Evolutionary conservation across 345 rosid species (phyloP).

Genomic region (Citrus glauca): DNA sequence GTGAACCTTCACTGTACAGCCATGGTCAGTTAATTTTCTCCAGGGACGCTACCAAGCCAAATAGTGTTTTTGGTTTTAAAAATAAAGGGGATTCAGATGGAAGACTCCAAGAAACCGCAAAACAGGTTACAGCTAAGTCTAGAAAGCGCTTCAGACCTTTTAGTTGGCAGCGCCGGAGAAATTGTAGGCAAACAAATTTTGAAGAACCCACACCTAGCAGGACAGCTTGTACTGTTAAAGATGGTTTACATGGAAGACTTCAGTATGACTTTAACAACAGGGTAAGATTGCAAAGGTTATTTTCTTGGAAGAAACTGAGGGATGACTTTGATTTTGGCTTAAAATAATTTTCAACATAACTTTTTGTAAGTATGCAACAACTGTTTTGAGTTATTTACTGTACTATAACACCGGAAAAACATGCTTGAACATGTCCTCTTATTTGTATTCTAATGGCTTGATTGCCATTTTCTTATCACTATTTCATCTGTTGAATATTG

Average conservation of each 20-base stretch:
- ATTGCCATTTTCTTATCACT: constrained; percentile 10
- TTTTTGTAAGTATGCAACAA: not conserved
- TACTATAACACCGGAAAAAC: not conserved
- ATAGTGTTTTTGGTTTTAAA: constrained; percentile 5
- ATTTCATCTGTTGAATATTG: constrained; percentile 1
- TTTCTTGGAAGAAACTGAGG: not conserved
- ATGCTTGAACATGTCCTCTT: not conserved
- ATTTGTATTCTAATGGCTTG: not conserved
- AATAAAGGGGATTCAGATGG: constrained; percentile 3
- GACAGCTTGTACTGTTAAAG: not conserved
- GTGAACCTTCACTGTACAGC: not conserved
- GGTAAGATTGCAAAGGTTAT: constrained; percentile 25
- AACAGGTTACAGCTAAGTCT: constrained; percentile 3
- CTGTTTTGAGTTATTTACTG: not conserved
- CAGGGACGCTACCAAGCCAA: not conserved
- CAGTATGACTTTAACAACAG: not conserved
- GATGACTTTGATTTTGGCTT: not conserved
- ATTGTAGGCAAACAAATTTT: constrained; percentile 11
- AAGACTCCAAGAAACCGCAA: constrained; percentile 6
- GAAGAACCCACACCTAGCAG: constrained; percentile 10
- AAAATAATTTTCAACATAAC: not conserved
- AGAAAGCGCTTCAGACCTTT: constrained; percentile 32
- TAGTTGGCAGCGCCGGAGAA: constrained; percentile 37
- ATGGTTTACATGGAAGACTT: constrained; percentile 1
- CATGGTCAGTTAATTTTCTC: not conserved